Evolutionary conservation across 306 rosid genomes (phyloP), one percentile per base, ranked within the genome.

Genomic region (Cucurbita argyrosperma): DNA sequence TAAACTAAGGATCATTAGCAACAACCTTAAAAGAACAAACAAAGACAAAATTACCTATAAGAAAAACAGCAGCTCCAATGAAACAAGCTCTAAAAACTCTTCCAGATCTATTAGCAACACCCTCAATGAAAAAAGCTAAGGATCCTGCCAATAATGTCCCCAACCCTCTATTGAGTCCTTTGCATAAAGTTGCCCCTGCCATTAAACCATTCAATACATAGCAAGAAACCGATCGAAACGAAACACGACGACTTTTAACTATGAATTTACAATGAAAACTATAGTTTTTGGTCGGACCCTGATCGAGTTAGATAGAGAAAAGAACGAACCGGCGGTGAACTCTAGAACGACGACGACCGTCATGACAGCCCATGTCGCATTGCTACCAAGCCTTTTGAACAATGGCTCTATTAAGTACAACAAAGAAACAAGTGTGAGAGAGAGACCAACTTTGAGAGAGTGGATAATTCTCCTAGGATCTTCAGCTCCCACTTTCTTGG

Each of bases 291-390:
- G 1, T 26, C 30, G 30, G 30, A 26, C 35, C 35, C 35, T 30
- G 35, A 30, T 30, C 35, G 35, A 40, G 43, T 46, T 46, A 46
- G 51, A 10, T 30, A 30, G 51, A 50, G 49, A 50, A 14, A 50
- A 10, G n/a, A 13, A 40, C 63, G 47, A 51, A 85, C 97, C 98
- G 71, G 97, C 96, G 4, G 98, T 94, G 87, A 90, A 94, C 82
- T 94, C 98, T 0, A 94, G 86, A 72, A 94, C 98, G 74, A 94
- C 97, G 38, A 90, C 98, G 5, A 94, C 98, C 2, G 97, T 94
- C 97, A 94, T 94, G 79, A 90, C 89, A 59, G 98, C 97, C 97
- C 96, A 90, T 71, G 90, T 88, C 19, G 97, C 96, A 81, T 83
- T 88, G 56, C 82, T 82, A 0, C 98, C 98, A 77, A 94, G 67